Evolutionary conservation across 73 alveolate species (phyloP), one percentile per base, ranked within the genome.

Genomic region (Stentor coeruleus): DNA sequence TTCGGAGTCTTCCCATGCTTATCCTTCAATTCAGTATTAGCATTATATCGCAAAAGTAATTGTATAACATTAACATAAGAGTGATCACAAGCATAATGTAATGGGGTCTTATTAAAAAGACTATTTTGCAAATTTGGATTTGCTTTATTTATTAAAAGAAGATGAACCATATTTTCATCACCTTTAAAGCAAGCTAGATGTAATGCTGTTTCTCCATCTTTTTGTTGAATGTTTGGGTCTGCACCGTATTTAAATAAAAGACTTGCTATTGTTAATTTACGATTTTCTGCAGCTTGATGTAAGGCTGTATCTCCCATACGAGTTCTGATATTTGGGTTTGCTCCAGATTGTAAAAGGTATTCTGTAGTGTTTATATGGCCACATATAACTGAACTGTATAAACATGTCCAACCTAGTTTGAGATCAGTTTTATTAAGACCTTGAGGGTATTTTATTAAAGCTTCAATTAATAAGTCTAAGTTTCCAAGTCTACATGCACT

Each of bases 371-470:
- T 39, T 36, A 28, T 30, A 35, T 82, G 86, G 37, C 88, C 88
- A 30, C 85, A 82, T 6, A 82, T 38, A 26, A 82, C 88, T 30
- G 88, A 42, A 36, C 59, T 38, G 37, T 82, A 82, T 3, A 82
- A 3, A 60, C 84, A 77, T 55, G 88, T 33, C 86, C 88, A 82
- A 3, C 88, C 88, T 38, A 82, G 37, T 77, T 82, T 60, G 20
- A 26, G 42, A 40, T 66, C 79, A 20, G 37, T 66, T 33, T 26
- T 20, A 40, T 66, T 66, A 14, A 66, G n/a, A 15, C 37, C 37
- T 1, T 37, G 49, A 14, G n/a, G 40, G 11, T 26, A 31, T 1
- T 20, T 26, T 1, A 15, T 20, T 66, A 66, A 31, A 20, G 79
- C 14, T 26, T 20, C 26, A 26, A 37, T 38, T n/a, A 75, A 33